These are phyloP conservation scores for Eutypella sp. DNA, from an alignment of 2,329 filamentous ascomycete species.

Conservation along the genomic window DNA sequence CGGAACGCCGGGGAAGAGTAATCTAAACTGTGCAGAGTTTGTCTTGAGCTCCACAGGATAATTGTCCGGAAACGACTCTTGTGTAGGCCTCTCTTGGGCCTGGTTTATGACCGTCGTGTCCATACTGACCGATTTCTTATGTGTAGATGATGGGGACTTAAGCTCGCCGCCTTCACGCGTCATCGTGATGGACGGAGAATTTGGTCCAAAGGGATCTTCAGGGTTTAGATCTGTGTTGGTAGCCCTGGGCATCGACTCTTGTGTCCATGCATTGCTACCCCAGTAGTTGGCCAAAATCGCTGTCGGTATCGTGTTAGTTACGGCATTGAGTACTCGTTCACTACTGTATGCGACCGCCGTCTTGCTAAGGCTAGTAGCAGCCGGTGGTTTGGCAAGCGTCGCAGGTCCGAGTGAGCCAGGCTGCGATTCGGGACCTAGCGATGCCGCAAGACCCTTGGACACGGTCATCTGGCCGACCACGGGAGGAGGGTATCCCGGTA, in stretches of 20 bases:
- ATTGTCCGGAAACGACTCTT: constrained; percentile 60
- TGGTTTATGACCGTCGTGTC: constrained; percentile 29
- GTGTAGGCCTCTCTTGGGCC: constrained; percentile 27
- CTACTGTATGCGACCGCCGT: constrained; percentile 76
- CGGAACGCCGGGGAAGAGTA: constrained; percentile 79
- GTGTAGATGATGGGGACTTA: constrained; percentile 22
- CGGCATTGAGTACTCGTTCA: constrained; percentile 64
- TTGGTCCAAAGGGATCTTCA: constrained; percentile 34
- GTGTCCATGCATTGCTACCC: constrained; percentile 76
- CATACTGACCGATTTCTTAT: constrained; percentile 42
- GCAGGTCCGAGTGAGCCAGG: constrained; percentile 69
- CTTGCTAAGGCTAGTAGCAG: constrained; percentile 80
- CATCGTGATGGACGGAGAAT: constrained; percentile 29
- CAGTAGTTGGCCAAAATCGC: constrained; percentile 90
- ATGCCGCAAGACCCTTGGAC: not conserved
- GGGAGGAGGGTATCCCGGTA: constrained; percentile 54
- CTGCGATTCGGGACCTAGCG: constrained; percentile 39
- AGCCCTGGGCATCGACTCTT: constrained; percentile 20
- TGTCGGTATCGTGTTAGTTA: constrained; percentile 68
- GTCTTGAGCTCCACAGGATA: constrained; percentile 80
- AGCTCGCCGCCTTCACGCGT: constrained; percentile 20
- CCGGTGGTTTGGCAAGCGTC: constrained; percentile 78
- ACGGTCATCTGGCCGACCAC: constrained; percentile 18
- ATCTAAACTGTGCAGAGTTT: constrained; percentile 88
- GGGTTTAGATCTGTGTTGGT: constrained; percentile 14